A percentile compares a stretch with the other conserved stretches of the same genome.
These are phyloP conservation scores for Exophiala viscosa DNA, from an alignment of 2,329 filamentous ascomycete genomes.

Conservation along the genomic window DNA sequence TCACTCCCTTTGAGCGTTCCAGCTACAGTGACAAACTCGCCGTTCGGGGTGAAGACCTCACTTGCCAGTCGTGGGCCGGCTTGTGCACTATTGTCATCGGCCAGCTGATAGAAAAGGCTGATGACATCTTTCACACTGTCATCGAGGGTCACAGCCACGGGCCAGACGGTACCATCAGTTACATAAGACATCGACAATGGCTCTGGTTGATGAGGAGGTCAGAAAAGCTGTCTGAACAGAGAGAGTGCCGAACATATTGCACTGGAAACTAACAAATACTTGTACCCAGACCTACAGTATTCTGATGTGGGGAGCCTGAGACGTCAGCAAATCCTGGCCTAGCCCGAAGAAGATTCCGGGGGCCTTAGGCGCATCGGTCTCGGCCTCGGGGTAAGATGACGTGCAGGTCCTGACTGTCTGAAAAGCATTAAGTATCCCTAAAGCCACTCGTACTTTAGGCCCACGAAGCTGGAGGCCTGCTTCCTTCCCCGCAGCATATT, in stretches of 20 bases:
- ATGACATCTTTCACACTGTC: constrained; percentile 2
- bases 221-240: not conserved
- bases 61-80: constrained; percentile 6
- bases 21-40: not conserved
- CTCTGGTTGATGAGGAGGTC: no score
- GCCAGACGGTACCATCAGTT: constrained; percentile 8
- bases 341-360: no score
- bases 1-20: not conserved
- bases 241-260: not conserved
- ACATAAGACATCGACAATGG: constrained; percentile 4
- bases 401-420: no score
- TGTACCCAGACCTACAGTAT: not conserved
- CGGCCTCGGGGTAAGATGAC: no score
- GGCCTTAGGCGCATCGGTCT: no score
- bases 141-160: not conserved
- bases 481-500: no score
- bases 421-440: no score
- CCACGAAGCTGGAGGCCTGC: no score
- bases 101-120: constrained; percentile 7
- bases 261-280: not conserved
- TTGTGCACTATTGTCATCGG: not conserved
- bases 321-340: no score
- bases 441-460: no score
- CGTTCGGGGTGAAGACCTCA: constrained; percentile 4
- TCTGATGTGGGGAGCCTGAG: no score